phyloP scores from a whole-genome alignment of 2,329 filamentous ascomycete genomes.

The Colletotrichum euphorbiae region DNA sequence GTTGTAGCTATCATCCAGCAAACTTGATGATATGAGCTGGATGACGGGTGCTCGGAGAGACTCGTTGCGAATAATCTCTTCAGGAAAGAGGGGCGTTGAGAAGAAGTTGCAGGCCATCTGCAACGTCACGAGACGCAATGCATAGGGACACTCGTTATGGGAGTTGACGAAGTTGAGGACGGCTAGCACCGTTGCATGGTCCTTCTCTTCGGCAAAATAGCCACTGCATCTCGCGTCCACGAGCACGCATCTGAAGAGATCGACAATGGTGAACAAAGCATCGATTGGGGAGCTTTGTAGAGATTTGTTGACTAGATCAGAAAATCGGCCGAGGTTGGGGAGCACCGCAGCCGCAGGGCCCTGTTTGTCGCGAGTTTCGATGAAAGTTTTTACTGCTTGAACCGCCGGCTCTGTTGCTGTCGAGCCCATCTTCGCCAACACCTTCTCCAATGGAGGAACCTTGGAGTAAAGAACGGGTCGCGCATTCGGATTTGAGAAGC shows the following conservation, averaged over 20 bases:
- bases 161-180: slow-evolving; percentile 71
- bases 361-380: slow-evolving; percentile 69
- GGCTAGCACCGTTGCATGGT: slow-evolving; percentile 70
- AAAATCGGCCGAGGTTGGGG: slow-evolving; percentile 76
- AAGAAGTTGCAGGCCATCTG: slow-evolving; percentile 91
- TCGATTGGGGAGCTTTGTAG: slow-evolving; percentile 69
- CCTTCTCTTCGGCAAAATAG: slow-evolving; percentile 82
- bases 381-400: slow-evolving; percentile 74
- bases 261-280: slow-evolving; percentile 83
- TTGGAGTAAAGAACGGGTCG: slow-evolving; percentile 81
- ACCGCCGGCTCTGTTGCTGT: slow-evolving; percentile 71
- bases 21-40: slow-evolving; percentile 77
- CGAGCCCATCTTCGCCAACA: slow-evolving; percentile 80
- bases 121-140: slow-evolving; percentile 83
- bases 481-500: slow-evolving; percentile 71
- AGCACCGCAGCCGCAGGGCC: slow-evolving; percentile 75
- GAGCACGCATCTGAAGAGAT: slow-evolving; percentile 83
- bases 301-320: slow-evolving; percentile 68
- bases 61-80: slow-evolving; percentile 67
- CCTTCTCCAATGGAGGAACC: slow-evolving; percentile 83
- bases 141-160: slow-evolving; percentile 75
- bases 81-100: slow-evolving; percentile 76
- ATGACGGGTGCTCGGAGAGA: slow-evolving; percentile 70
- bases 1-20: slow-evolving; percentile 80
- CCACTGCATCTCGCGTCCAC: slow-evolving; percentile 83